Percentiles rank a stretch among this genome's conserved stretches.
These are phyloP conservation scores for Silene noctiflora DNA, from an alignment of 179 eudicot species.

Conservation along the genomic window DNA sequence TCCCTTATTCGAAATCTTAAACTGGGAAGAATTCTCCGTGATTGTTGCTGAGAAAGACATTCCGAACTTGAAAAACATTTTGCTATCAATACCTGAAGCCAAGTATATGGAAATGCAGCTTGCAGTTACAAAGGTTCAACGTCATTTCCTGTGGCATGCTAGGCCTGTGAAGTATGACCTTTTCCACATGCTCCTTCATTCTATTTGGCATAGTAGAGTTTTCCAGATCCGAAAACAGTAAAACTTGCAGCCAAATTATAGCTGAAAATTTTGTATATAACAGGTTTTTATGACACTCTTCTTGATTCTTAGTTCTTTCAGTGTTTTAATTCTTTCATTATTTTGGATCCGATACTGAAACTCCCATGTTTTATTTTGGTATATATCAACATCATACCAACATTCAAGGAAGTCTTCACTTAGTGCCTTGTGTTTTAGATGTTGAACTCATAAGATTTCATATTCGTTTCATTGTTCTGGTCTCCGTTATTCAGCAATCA, in stretches of 20 bases:
- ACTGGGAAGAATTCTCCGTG: conserved; percentile 69
- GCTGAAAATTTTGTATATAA: neutral
- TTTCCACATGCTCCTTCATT: conserved; percentile 77
- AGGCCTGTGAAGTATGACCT: conserved; percentile 70
- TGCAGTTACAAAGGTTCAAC: conserved; percentile 55
- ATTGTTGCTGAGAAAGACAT: conserved; percentile 69
- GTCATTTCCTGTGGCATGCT: conserved; percentile 77
- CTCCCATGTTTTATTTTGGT: neutral
- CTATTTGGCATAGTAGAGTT: conserved; percentile 74
- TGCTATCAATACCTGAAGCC: conserved; percentile 47
- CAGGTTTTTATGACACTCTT: conserved; percentile 16
- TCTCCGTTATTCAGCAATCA: neutral
- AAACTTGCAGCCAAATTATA: neutral
- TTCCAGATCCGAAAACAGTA: conserved; percentile 41
- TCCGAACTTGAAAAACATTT: conserved; percentile 56
- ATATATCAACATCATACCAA: neutral
- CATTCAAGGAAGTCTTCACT: neutral
- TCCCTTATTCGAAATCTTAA: conserved; percentile 65
- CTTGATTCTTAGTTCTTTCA: neutral
- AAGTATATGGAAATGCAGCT: conserved; percentile 61
- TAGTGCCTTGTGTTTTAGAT: no score
- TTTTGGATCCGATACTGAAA: neutral
- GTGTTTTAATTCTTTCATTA: neutral
- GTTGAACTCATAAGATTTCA: neutral
- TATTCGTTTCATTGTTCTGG: neutral